These are phyloP conservation scores for Lignosus rhinocerotis DNA, from an alignment of 1,284 basidiomycete genomes.

Conservation along the genomic window DNA sequence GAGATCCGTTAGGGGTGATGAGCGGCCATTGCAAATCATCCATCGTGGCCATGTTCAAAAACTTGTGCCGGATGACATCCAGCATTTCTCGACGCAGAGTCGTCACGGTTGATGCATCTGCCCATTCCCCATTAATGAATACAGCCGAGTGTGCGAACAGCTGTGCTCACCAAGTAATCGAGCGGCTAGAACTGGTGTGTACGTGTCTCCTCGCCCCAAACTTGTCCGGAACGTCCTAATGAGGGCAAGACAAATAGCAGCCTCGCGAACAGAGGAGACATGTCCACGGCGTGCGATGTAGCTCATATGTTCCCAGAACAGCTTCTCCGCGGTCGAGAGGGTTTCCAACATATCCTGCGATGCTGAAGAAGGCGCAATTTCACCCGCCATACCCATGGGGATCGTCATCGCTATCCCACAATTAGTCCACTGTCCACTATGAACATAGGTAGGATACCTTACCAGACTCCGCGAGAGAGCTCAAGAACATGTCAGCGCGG, in stretches of 20 bases:
- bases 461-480: conserved; percentile 86
- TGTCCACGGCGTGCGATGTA: conserved; percentile 60
- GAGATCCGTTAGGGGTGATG: conserved; percentile 45
- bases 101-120: conserved; percentile 71
- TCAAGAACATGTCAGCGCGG: conserved; percentile 83
- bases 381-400: conserved; percentile 74
- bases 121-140: background rate
- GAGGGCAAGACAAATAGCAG: conserved; percentile 67
- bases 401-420: conserved; percentile 69
- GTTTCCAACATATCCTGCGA: conserved; percentile 63
- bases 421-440: background rate
- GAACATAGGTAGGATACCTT: conserved; percentile 27
- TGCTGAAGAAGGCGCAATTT: conserved; percentile 42
- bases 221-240: conserved; percentile 79
- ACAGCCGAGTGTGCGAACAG: background rate
- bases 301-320: conserved; percentile 68
- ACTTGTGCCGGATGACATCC: conserved; percentile 69
- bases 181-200: conserved; percentile 56
- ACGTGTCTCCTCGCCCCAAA: conserved; percentile 58
- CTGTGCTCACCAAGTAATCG: conserved; percentile 62
- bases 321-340: conserved; percentile 65
- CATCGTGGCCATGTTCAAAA: conserved; percentile 38
- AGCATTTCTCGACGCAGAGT: conserved; percentile 81
- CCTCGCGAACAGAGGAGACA: conserved; percentile 72
- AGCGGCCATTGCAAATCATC: conserved; percentile 75